Evolutionary conservation across 1,284 basidiomycete genomes (phyloP), one percentile per base, ranked within the genome.

Genomic region (Leccinum solheimii): DNA sequence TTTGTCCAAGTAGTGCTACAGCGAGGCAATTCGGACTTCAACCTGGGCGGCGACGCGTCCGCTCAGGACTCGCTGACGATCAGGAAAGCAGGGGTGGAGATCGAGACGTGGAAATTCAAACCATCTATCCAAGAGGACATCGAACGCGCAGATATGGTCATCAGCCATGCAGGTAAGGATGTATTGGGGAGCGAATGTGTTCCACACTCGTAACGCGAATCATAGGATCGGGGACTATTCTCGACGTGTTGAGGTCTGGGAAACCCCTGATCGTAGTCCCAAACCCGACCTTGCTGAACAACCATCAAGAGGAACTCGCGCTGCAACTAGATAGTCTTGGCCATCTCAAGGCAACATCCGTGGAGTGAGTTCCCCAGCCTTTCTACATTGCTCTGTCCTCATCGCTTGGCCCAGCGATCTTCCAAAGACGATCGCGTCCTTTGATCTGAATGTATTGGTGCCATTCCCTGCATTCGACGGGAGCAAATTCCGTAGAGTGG

Each of bases 271-370:
- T 99, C 64, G 91, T 94, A 13, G 88, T 98, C 1, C 95, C 95
- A 11, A 99, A 99, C 72, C 80, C 88, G 34, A 88, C 90, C 2
- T 79, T 99, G 53, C 86, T 97, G 77, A 91, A 98, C 76, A 92
- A 98, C 75, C 97, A 99, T 71, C 97, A 99, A 79, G 81, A 86
- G 51, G 95, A 99, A 71, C 81, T 99, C 5, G 94, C 97, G 0
- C 77, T 83, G 49, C 87, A 88, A 16, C 79, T 98, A 55, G 78
- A 79, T 19, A 74, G 75, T 23, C 80, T 86, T 32, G 84, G 86
- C 1, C 84, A 95, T 76, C 78, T 95, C 49, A 81, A 77, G 65
- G 79, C 86, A n/a, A 82, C 87, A 0, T 82, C 79, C 10, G 78
- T 86, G 55, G 70, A 75, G 90, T 91, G 74, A 77, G 87, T 76